Conservation (phyloP, 345 rosid genomes). For the Nephelium lappaceum region DNA sequence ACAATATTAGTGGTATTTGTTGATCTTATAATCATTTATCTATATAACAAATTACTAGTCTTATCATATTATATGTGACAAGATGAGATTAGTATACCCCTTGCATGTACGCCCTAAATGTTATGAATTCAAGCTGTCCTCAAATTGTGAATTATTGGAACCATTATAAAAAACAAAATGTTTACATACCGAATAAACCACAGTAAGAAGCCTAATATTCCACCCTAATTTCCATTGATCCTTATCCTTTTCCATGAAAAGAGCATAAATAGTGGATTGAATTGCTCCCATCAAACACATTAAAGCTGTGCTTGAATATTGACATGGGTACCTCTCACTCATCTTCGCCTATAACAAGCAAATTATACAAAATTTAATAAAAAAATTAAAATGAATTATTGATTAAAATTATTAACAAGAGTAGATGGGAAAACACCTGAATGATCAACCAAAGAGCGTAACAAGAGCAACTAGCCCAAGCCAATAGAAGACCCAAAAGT, state of each 20-base stretch:
- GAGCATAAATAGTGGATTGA: constrained; percentile 37
- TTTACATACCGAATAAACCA: constrained; percentile 38
- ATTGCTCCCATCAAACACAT: constrained; percentile 48
- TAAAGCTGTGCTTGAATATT: constrained; percentile 50
- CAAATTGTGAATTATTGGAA: no score
- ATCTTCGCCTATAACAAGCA: constrained; percentile 41
- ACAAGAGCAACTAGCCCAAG: constrained; percentile 33
- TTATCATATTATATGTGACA: no score
- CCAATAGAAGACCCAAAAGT: constrained; percentile 33
- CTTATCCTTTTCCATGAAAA: constrained; percentile 50
- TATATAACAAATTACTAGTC: neutral
- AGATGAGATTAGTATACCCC: no score
- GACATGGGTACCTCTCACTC: constrained; percentile 45
- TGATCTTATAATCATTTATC: no score
- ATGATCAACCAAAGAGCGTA: constrained; percentile 44
- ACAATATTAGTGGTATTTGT: no score
- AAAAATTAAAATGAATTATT: neutral
- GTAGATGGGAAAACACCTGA: constrained; percentile 31
- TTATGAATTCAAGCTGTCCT: no score
- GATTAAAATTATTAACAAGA: neutral
- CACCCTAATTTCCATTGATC: constrained; percentile 61
- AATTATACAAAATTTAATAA: neutral
- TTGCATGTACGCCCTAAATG: no score
- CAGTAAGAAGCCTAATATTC: constrained; percentile 51
- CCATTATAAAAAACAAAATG: neutral